These are phyloP conservation scores for Pilobolus umbonatus DNA, from an alignment of 192 early-diverging fungal genomes.

Conservation along the genomic window DNA sequence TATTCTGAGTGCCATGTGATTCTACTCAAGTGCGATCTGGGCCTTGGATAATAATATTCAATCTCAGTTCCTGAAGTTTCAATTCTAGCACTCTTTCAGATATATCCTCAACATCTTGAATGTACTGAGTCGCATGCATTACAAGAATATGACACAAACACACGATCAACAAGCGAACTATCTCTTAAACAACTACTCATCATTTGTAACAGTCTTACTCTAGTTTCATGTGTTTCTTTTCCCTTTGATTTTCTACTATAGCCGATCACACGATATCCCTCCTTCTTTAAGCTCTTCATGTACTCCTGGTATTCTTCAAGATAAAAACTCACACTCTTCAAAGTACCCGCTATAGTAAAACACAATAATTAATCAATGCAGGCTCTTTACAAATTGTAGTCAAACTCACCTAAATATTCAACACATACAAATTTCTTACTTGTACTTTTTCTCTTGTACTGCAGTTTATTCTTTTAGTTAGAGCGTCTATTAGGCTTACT, in stretches of 20 bases:
- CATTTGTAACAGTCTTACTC: constrained; percentile 5
- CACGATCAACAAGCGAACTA: constrained; percentile 12
- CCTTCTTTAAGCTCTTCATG: constrained; percentile 12
- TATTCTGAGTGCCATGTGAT: too few species aligned
- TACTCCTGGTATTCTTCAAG: constrained; percentile 16
- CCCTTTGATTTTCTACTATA: constrained; percentile 12
- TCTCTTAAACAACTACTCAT: constrained; percentile 17
- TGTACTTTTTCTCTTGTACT: constrained; percentile 14
- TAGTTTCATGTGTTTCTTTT: constrained; percentile 11
- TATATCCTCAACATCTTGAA: too few species aligned
- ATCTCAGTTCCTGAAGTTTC: too few species aligned
- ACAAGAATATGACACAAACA: constrained; percentile 12
- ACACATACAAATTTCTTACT: not conserved
- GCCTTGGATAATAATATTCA: too few species aligned
- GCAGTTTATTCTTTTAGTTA: constrained; percentile 9
- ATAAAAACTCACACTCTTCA: constrained; percentile 11
- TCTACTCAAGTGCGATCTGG: too few species aligned
- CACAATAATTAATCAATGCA: constrained; percentile 13
- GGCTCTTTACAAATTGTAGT: constrained; percentile 15
- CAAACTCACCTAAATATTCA: constrained; percentile 12
- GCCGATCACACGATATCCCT: constrained; percentile 13
- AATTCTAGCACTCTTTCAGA: too few species aligned
- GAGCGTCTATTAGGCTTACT: not conserved
- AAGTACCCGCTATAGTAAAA: constrained; percentile 12
- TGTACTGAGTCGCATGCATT: constrained; percentile 6